Conservation (phyloP, 441 rosid genomes). For the Lepidium campestre region DNA sequence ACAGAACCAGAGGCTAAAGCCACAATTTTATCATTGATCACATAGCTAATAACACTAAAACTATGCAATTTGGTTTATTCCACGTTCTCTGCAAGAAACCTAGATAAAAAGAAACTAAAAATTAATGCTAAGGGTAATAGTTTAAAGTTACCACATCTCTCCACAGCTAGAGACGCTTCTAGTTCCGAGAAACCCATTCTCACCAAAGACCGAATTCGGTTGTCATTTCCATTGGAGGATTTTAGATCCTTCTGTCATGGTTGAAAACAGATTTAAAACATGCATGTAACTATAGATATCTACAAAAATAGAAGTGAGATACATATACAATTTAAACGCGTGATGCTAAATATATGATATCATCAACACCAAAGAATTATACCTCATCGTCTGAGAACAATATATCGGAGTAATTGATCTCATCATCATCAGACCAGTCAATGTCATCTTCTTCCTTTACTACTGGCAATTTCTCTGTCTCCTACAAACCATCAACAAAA, state of each 20-base stretch:
- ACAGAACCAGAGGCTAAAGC: slow-evolving; percentile 1
- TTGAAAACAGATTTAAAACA: neutral
- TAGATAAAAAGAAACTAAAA: neutral
- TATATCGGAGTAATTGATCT: slow-evolving; percentile 44
- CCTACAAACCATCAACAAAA: slow-evolving; percentile 36
- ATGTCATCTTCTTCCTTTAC: slow-evolving; percentile 33
- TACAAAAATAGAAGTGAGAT: neutral
- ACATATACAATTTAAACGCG: neutral
- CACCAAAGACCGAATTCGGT: slow-evolving; percentile 31
- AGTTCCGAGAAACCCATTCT: slow-evolving; percentile 65
- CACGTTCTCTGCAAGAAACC: neutral
- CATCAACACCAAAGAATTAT: neutral
- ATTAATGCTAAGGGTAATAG: neutral
- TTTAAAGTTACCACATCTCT: slow-evolving; percentile 70
- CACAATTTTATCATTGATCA: neutral
- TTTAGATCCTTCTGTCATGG: slow-evolving; percentile 10
- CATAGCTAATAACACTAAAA: neutral
- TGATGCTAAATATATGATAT: neutral
- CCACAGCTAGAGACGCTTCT: slow-evolving; percentile 71
- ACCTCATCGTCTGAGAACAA: slow-evolving; percentile 61
- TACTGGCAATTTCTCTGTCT: slow-evolving; percentile 40
- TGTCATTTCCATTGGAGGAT: slow-evolving; percentile 30
- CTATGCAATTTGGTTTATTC: neutral
- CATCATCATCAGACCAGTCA: slow-evolving; percentile 38
- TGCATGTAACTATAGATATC: neutral